Evolutionary conservation across 2,329 filamentous ascomycete genomes (phyloP).

Genomic region (Teratosphaeria zuluensis): DNA sequence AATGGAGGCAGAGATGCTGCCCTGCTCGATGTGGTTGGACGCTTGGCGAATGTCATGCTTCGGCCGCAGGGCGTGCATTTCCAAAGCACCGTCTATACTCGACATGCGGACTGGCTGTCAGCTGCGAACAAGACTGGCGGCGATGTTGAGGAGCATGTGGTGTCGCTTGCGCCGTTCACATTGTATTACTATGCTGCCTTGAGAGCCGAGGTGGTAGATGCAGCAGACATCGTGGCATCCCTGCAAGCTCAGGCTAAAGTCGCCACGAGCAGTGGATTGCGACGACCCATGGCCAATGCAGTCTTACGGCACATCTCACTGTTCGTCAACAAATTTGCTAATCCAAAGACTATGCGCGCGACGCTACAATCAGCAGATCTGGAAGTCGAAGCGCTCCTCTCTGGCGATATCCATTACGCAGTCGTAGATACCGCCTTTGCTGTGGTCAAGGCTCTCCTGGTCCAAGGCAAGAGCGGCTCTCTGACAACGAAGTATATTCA

Average conservation of each 20-base stretch:
- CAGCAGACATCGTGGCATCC: constrained; percentile 16
- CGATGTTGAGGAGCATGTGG: background rate
- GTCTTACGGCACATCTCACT: constrained; percentile 36
- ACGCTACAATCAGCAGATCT: constrained; percentile 20
- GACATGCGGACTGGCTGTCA: constrained; percentile 20
- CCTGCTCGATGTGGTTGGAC: constrained; percentile 50
- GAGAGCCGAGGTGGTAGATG: constrained; percentile 20
- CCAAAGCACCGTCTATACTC: constrained; percentile 29
- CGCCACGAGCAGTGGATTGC: constrained; percentile 7
- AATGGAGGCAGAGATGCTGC: constrained; percentile 37
- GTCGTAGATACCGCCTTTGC: constrained; percentile 50
- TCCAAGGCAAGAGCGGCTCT: constrained; percentile 42
- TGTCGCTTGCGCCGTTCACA: constrained; percentile 14
- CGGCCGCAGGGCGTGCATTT: constrained; percentile 40
- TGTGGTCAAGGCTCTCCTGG: constrained; percentile 49
- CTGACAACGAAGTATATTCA: constrained; percentile 34
- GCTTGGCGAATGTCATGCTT: constrained; percentile 51
- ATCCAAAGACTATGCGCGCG: constrained; percentile 29
- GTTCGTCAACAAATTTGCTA: constrained; percentile 40
- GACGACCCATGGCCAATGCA: constrained; percentile 11
- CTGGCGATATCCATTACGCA: constrained; percentile 24
- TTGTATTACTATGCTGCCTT: constrained; percentile 25
- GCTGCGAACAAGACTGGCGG: constrained; percentile 10
- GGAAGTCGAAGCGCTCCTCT: constrained; percentile 30
- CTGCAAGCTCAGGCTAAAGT: constrained; percentile 15